Conservation (phyloP, 352 stramenopile species). For the Phytophthora kernoviae region DNA sequence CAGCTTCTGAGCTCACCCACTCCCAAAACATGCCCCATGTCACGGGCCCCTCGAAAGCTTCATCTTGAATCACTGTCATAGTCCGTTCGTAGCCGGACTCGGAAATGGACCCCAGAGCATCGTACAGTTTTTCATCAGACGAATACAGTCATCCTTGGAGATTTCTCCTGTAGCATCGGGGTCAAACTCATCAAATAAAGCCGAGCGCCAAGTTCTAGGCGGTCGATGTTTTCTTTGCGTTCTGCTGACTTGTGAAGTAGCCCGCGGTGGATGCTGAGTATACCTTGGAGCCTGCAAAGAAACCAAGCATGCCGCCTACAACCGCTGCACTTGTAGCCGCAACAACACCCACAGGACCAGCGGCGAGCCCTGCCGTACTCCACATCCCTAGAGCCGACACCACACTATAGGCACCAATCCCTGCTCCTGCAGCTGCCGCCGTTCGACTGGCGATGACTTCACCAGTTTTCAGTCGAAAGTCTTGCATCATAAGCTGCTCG, state of each 20-base stretch:
- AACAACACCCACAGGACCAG: constrained; percentile 74
- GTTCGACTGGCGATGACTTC: constrained; percentile 81
- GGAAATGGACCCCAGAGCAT: constrained; percentile 68
- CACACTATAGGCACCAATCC: constrained; percentile 75
- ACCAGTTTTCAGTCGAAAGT: constrained; percentile 83
- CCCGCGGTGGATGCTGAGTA: constrained; percentile 73
- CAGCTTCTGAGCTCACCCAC: constrained; percentile 85
- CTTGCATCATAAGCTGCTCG: constrained; percentile 83
- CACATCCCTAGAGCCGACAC: constrained; percentile 76
- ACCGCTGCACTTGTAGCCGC: constrained; percentile 80
- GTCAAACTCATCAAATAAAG: constrained; percentile 88
- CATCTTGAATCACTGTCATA: constrained; percentile 61
- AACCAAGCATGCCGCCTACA: constrained; percentile 82
- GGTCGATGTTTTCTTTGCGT: constrained; percentile 86
- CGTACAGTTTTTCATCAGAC: constrained; percentile 83
- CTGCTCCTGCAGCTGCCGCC: constrained; percentile 73
- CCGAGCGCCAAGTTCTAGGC: constrained; percentile 76
- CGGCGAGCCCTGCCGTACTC: constrained; percentile 78
- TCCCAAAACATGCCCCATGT: constrained; percentile 89
- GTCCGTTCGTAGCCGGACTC: constrained; percentile 67
- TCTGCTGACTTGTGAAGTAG: constrained; percentile 80
- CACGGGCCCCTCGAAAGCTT: constrained; percentile 65
- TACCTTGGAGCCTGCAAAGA: constrained; percentile 80
- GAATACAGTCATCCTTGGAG: constrained; percentile 69
- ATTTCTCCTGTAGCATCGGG: constrained; percentile 61